A percentile compares a stretch with the other conserved stretches of the same genome.
These are phyloP conservation scores for Selenicereus undatus DNA, from an alignment of 148 eudicot species.

Conservation along the genomic window DNA sequence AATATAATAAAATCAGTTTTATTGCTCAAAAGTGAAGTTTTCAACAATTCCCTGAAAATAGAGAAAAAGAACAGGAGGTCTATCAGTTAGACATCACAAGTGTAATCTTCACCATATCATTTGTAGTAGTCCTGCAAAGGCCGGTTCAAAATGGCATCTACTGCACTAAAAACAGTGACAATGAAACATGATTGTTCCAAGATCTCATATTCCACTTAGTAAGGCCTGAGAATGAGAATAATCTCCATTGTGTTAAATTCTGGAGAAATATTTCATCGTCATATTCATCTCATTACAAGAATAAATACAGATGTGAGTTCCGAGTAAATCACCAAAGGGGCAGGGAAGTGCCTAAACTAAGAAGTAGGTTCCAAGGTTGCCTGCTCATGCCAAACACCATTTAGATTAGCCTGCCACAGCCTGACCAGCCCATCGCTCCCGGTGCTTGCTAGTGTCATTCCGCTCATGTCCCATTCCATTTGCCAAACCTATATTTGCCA, in stretches of 20 bases:
- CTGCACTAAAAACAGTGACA: not conserved
- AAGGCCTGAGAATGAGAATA: not conserved
- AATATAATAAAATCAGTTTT: too few species aligned
- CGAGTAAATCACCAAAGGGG: not conserved
- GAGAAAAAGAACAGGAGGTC: too few species aligned
- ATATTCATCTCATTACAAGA: not conserved
- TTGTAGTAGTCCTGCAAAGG: too few species aligned
- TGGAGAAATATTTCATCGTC: not conserved
- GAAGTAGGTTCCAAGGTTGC: conserved; percentile 53
- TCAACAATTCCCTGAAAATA: too few species aligned
- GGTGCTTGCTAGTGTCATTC: conserved; percentile 89
- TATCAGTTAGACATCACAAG: too few species aligned
- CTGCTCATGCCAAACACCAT: conserved; percentile 91
- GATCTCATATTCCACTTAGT: not conserved
- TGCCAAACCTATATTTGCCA: conserved; percentile 65
- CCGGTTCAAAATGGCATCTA: not conserved
- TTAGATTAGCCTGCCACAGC: conserved; percentile 89
- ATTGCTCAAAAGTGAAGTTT: too few species aligned
- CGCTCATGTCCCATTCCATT: conserved; percentile 99
- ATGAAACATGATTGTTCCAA: not conserved
- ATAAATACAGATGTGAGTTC: not conserved
- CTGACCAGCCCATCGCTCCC: conserved; percentile 73
- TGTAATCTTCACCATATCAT: too few species aligned
- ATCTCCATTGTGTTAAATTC: not conserved
- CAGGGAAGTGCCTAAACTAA: not conserved